These are phyloP conservation scores for Prunus fruticosa DNA, from an alignment of 306 rosid species.

Conservation along the genomic window DNA sequence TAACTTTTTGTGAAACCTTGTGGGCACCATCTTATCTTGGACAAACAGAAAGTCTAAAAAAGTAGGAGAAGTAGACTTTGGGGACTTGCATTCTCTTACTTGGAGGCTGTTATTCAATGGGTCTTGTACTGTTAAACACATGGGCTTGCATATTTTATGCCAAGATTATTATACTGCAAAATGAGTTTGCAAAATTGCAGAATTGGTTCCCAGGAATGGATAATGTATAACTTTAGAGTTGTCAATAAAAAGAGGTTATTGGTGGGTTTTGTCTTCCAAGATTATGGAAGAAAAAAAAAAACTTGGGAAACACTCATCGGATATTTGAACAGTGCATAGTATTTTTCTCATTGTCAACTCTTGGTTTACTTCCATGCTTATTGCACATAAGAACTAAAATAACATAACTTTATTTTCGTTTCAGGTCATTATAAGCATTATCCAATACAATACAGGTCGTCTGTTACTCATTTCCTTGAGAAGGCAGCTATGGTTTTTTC, in stretches of 20 bases:
- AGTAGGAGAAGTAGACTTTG: background rate
- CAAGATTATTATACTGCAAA: background rate
- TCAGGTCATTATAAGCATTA: conserved; percentile 59
- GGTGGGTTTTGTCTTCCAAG: background rate
- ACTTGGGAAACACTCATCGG: background rate
- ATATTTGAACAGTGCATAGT: background rate
- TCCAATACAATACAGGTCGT: conserved; percentile 59
- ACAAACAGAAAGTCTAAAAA: background rate
- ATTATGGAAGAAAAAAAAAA: background rate
- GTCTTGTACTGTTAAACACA: background rate
- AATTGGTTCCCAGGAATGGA: background rate
- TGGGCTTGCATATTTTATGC: background rate
- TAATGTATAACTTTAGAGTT: background rate
- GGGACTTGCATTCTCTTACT: background rate
- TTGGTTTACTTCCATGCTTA: background rate
- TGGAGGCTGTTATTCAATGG: background rate
- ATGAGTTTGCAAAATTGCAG: background rate
- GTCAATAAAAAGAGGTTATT: background rate
- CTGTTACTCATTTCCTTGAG: conserved; percentile 55
- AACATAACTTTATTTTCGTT: background rate
- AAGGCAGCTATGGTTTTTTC: conserved; percentile 50
- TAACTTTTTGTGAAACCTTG: background rate
- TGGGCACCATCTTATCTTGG: background rate
- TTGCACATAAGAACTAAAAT: background rate
- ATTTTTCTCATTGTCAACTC: background rate